Base-by-base conservation (phyloP, 371 early-diverging fungal species). In the Mortierella sp. region DNA sequence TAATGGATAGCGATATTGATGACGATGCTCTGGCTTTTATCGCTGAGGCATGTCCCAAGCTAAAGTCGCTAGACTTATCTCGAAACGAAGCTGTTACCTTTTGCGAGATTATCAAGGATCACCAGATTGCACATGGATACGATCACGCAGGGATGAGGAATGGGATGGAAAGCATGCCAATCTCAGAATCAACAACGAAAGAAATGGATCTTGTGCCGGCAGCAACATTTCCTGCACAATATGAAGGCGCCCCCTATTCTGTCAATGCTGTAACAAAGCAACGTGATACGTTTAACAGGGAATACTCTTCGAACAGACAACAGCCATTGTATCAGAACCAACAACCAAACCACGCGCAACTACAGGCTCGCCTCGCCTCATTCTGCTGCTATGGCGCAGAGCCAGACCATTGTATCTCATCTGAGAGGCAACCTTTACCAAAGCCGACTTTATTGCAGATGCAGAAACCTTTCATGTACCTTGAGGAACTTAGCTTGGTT, bases 1-100 rank as follows among this genome's bases (percentile, higher is more conserved):
- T 80, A 11, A 58, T 75, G 55, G 76, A 80, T n/a, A 75, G 81
- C 55, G 81, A 80, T 13, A 50, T 80, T 16, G 81, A 69, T 41
- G 81, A 75, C 43, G 45, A 21, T 0, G 50, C 52, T 16, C 40
- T 80, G 43, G 13, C 24, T 13, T 36, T 55, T 11, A 68, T 80
- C 19, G 65, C 65, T 0, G 55, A 65, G 40, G 8, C 65, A 15
- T 80, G 81, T 38, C 66, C 72, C 22, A 40, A 58, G 9, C 57
- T 80, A 11, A 71, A 24, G 40, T 62, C 75, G 8, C 41, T 80
- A 6, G 72, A 80, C 58, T 58, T 80, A 21, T 80, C 81, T 1
- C 57, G 76, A 65, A 75, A 75, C 60, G 81, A 80, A 58, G 43
- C 67, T 16, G 53, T 78, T 9, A 64, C 70, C 40, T 74, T 78